A percentile compares a stretch with the other conserved stretches of the same genome.
These are phyloP conservation scores for Evansstolkia leycettana DNA, from an alignment of 495 filamentous ascomycete species.

Conservation along the genomic window DNA sequence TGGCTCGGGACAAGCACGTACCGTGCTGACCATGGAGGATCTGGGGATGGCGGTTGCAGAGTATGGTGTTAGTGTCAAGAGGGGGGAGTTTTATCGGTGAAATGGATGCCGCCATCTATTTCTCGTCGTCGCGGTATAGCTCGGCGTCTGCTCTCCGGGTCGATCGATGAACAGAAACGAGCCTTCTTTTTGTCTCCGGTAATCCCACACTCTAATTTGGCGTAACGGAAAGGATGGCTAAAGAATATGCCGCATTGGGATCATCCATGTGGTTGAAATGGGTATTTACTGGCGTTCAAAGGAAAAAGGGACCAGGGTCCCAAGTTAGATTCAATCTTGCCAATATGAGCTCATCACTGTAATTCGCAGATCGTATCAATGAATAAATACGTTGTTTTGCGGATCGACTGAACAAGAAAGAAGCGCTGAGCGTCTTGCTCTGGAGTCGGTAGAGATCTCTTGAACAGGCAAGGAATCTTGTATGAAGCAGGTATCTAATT, in stretches of 20 bases:
- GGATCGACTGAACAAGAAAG: too few relatives aligned
- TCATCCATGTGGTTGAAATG: constrained; percentile 11
- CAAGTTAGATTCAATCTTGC: too few relatives aligned
- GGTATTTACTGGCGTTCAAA: constrained; percentile 3
- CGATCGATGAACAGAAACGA: constrained; percentile 1
- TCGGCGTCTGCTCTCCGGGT: too few relatives aligned
- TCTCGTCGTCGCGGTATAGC: too few relatives aligned
- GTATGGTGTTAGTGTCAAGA: constrained; percentile 93
- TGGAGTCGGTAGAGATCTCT: neutral
- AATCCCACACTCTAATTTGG: constrained; percentile 1
- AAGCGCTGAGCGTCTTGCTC: too few relatives aligned
- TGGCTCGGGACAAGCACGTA: constrained; percentile 72
- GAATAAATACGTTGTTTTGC: too few relatives aligned
- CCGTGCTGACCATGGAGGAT: constrained; percentile 98
- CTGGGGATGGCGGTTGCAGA: constrained; percentile 93
- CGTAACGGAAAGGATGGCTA: constrained; percentile 13
- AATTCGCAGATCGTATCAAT: too few relatives aligned
- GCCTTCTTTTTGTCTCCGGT: constrained; percentile 3
- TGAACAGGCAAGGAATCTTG: constrained; percentile 1
- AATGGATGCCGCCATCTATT: too few relatives aligned
- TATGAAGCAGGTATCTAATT: neutral
- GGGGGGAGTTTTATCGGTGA: constrained; percentile 94
- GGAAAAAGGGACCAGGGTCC: too few relatives aligned
- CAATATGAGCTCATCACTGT: too few relatives aligned
- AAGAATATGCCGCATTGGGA: constrained; percentile 15